Base-by-base conservation (phyloP, 106 monocot genomes). In the Dioscorea alata region DNA sequence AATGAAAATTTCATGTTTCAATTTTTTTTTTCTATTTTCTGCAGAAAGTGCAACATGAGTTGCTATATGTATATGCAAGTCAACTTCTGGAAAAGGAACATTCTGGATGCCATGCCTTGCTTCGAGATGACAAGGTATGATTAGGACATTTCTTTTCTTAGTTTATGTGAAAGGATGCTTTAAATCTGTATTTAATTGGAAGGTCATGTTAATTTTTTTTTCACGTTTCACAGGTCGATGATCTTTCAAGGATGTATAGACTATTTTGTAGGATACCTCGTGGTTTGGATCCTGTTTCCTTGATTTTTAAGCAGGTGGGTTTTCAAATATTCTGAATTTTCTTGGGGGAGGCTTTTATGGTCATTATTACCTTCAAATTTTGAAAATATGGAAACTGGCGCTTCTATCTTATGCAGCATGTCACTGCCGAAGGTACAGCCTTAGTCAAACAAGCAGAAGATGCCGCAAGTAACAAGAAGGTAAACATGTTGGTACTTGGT, bases 371-470 rank as follows among this genome's bases (percentile, higher is more conserved):
- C 64, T 25, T 31, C 42, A 42, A 42, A 42, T 42, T 23, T 34
- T 32, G 33, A 15, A 48, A 15, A 48, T 3, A 31, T 13, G 0
- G 8, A 50, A 65, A 20, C 17, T 50, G 9, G 34, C 54, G 13
- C 12, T 7, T 67, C 23, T 48, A 21, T 70, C 51, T 70, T 32
- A 15, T 80, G 56, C 77, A 89, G 89, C 89, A 89, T 85, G 85
- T 89, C 18, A 85, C 80, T 69, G 42, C 73, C 59, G 89, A 89
- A 71, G 89, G 89, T 64, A 89, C 79, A 50, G 79, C 79, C 21
- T 74, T 89, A 56, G 82, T 89, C 49, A 85, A 89, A 69, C 89
- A 85, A 71, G 89, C 89, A 5, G 89, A 89, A 80, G 89, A 89
- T 82, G 82, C 85, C 65, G 85, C 85, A 50, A 89, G 85, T 57